Conservation (phyloP, 306 rosid species). For the Dryas octopetala region DNA sequence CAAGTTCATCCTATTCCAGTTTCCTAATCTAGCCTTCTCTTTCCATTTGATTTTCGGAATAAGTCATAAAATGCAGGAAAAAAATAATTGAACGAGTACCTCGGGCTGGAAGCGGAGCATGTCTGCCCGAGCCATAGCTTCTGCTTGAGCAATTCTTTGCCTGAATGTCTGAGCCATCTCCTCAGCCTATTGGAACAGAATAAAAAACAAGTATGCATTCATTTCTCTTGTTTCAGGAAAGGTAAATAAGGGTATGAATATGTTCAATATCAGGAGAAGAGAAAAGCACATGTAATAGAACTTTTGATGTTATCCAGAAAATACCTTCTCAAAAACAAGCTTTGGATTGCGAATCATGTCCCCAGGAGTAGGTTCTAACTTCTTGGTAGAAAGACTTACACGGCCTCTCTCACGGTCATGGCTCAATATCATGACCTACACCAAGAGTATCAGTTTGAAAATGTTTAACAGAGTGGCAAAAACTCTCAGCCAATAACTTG, state of each 20-base stretch:
- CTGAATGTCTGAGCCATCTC: conserved; percentile 97
- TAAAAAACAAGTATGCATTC: conserved; percentile 1
- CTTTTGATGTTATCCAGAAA: conserved; percentile 21
- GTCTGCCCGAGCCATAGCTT: conserved; percentile 98
- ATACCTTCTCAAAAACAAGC: conserved; percentile 95
- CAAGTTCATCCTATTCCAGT: background rate
- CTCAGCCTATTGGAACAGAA: conserved; percentile 69
- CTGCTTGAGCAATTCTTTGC: conserved; percentile 98
- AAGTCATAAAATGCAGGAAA: background rate
- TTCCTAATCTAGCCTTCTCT: background rate
- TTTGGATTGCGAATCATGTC: conserved; percentile 98
- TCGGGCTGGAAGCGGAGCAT: conserved; percentile 93
- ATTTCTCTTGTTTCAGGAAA: conserved; percentile 10
- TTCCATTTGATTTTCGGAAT: background rate
- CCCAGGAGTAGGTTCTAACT: conserved; percentile 95
- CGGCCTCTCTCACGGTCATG: conserved; percentile 93
- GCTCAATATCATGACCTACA: conserved; percentile 95
- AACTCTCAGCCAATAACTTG: conserved; percentile 16
- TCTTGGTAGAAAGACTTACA: conserved; percentile 94
- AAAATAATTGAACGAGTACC: conserved; percentile 44
- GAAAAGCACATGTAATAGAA: background rate
- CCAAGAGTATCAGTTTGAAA: conserved; percentile 27
- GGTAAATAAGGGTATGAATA: background rate
- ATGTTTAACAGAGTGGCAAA: conserved; percentile 9
- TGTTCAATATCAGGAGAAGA: conserved; percentile 13